Evolutionary conservation across 441 rosid species (phyloP).

Genomic region (Arabidopsis hybrid): DNA sequence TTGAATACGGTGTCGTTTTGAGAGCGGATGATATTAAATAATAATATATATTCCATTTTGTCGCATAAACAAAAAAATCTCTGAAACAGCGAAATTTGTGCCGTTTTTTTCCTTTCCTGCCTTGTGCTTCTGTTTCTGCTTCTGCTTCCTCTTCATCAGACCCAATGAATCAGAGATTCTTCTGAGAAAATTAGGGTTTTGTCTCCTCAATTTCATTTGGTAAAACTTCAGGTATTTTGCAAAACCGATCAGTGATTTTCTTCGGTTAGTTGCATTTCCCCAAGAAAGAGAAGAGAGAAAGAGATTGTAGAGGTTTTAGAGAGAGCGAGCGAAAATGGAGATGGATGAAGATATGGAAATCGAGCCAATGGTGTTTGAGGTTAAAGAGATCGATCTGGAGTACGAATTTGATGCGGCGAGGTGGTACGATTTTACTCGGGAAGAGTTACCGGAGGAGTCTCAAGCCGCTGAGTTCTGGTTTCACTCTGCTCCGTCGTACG

Average conservation of each 20-base stretch:
- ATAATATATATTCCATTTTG: constrained; percentile 26
- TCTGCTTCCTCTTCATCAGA: constrained; percentile 26
- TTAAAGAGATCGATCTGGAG: constrained; percentile 71
- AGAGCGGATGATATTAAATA: background rate
- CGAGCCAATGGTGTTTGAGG: constrained; percentile 69
- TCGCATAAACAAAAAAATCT: constrained; percentile 39
- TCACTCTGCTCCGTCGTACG: constrained; percentile 63
- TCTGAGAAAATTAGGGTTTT: constrained; percentile 51
- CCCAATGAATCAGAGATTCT: constrained; percentile 40
- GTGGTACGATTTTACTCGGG: constrained; percentile 79
- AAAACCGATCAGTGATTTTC: constrained; percentile 33
- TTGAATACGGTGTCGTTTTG: constrained; percentile 29
- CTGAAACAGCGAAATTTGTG: constrained; percentile 49
- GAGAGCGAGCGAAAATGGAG: constrained; percentile 46
- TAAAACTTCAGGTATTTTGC: background rate
- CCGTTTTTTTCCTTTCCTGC: constrained; percentile 42
- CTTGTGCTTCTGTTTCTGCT: constrained; percentile 2
- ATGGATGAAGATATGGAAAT: constrained; percentile 60
- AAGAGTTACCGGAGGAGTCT: constrained; percentile 72
- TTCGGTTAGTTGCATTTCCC: constrained; percentile 23
- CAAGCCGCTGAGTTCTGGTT: constrained; percentile 81
- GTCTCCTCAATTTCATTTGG: constrained; percentile 25
- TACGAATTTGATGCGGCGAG: constrained; percentile 90
- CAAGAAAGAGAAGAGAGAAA: constrained; percentile 24
- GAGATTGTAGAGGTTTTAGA: constrained; percentile 19